phyloP scores from a whole-genome alignment of 2,329 filamentous ascomycete species.

The Curvularia sp. region DNA sequence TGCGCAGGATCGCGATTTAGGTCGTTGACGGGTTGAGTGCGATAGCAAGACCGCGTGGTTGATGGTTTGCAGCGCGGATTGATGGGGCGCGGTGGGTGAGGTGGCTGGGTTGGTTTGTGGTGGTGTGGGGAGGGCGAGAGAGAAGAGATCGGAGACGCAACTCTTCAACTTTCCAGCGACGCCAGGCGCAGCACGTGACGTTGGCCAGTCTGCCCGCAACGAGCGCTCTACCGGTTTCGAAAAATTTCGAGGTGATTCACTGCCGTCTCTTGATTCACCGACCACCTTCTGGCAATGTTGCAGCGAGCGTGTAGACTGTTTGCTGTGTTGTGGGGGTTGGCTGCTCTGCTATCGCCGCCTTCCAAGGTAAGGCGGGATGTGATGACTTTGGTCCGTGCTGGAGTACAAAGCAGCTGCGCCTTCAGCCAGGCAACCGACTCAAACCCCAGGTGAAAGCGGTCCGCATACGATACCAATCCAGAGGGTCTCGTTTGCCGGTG shows the following conservation, averaged over 20 bases:
- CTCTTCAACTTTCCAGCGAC: conserved; percentile 29
- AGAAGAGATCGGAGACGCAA: conserved; percentile 29
- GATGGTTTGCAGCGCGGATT: conserved; percentile 40
- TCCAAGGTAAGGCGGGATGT: conserved; percentile 37
- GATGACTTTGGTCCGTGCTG: conserved; percentile 34
- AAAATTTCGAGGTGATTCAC: conserved; percentile 35
- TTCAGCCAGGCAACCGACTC: conserved; percentile 17
- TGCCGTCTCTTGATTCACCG: conserved; percentile 16
- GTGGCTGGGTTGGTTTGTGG: conserved; percentile 41
- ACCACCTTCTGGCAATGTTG: conserved; percentile 24
- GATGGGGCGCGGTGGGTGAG: conserved; percentile 48
- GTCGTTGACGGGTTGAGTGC: conserved; percentile 33
- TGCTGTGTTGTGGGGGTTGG: conserved; percentile 30
- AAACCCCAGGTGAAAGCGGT: conserved; percentile 6
- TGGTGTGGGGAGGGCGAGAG: conserved; percentile 39
- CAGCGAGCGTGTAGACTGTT: conserved; percentile 32
- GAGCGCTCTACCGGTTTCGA: conserved; percentile 18
- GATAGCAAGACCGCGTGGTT: conserved; percentile 37
- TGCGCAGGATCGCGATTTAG: conserved; percentile 41
- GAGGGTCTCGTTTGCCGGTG: conserved; percentile 9
- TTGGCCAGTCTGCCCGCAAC: conserved; percentile 22
- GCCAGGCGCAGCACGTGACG: conserved; percentile 30
- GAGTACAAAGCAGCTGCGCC: conserved; percentile 29
- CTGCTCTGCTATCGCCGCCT: conserved; percentile 31
- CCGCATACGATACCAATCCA: conserved; percentile 3